Evolutionary conservation across 1,139 yeast species (phyloP), one percentile per base, ranked within the genome.

Genomic region (Saccharomyces hybrid): DNA sequence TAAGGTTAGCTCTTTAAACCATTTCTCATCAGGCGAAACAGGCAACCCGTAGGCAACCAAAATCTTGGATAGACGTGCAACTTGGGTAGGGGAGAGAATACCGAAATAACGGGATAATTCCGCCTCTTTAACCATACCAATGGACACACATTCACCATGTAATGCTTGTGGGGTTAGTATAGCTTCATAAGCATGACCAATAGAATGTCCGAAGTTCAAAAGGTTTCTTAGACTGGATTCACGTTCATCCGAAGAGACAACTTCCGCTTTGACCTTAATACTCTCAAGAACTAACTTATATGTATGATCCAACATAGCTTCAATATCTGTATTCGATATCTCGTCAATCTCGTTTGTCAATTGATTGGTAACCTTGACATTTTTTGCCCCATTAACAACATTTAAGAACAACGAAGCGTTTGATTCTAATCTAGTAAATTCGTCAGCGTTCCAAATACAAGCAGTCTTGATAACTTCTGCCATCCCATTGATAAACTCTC

Each of bases 381-480:
- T 79, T 14, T 85, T 85, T 38, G 70, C 58, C 46, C 58, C 61
- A 48, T 70, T 67, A 28, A 70, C 72, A 32, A 69, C 62, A 26
- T 79, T 75, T 56, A 88, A 77, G 67, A 93, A 91, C 26, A 73
- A 68, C 48, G 80, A 78, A 47, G 96, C 83, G 67, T 90, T 83
- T 38, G 77, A 73, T 71, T 95, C 99, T 58, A 95, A 79, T 61
- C 97, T 78, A 42, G 84, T 75, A 70, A 95, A 95, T 69, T 93
- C 98, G 0, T 70, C 76, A 62, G 88, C 97, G 69, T 91, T 86
- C 98, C 98, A 95, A 66, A 95, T 91, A 41, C 98, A 97, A 8
- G 98, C 99, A 9, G 99, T 95, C 75, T 93, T 95, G 63, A 95
- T 86, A 55, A 95, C 97, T 74, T 95, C 99, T 1, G 97, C 96